Conservation (phyloP, 805 yeast genomes). For the Grigorovia jiainica region DNA sequence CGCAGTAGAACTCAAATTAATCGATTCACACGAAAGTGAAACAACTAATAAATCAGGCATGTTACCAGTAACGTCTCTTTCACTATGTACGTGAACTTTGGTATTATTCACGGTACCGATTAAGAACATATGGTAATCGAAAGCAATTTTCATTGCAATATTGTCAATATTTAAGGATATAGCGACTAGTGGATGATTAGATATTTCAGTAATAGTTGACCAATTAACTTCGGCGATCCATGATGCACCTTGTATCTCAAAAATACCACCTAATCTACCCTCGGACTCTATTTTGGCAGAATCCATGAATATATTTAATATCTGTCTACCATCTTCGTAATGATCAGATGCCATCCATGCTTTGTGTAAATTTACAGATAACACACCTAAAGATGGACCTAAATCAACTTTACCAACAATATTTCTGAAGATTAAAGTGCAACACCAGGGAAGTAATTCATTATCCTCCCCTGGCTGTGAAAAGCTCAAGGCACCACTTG, state of each 20-base stretch:
- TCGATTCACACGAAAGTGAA: constrained; percentile 37
- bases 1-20: constrained; percentile 65
- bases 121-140: constrained; percentile 81
- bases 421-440: constrained; percentile 47
- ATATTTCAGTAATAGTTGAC: constrained; percentile 40
- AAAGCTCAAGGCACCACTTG: background rate
- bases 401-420: constrained; percentile 55
- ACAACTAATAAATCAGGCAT: constrained; percentile 56
- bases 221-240: constrained; percentile 64
- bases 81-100: constrained; percentile 56
- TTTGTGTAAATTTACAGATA: constrained; percentile 44
- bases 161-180: constrained; percentile 47
- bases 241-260: constrained; percentile 41
- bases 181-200: constrained; percentile 56
- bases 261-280: constrained; percentile 73
- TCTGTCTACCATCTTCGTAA: constrained; percentile 60
- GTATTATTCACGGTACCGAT: constrained; percentile 44
- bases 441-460: constrained; percentile 61
- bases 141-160: constrained; percentile 52
- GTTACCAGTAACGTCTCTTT: constrained; percentile 38
- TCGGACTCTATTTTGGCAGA: constrained; percentile 41
- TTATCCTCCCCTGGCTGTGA: background rate
- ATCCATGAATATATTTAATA: constrained; percentile 52
- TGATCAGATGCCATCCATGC: constrained; percentile 66
- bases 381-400: constrained; percentile 74